A percentile compares a stretch with the other conserved stretches of the same genome.
Conservation (phyloP, 1,284 basidiomycete species). For the Microbotryum scabiosae region DNA sequence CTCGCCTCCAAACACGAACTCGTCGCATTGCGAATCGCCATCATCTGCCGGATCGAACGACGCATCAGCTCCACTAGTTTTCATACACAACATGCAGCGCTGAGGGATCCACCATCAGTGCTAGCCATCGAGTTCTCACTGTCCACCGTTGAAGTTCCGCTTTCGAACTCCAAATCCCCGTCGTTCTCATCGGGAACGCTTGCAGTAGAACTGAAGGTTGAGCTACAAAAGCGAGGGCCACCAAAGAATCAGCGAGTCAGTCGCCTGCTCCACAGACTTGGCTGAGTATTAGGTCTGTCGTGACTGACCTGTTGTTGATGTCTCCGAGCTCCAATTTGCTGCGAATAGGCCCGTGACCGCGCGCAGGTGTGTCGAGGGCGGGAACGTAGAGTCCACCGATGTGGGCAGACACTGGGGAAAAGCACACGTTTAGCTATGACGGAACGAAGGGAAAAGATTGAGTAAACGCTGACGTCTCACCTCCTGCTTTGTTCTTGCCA, state of each 20-base stretch:
- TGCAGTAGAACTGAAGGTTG: background rate
- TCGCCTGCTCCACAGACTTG: too few species aligned
- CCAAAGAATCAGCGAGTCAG: too few species aligned
- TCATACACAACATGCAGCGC: background rate
- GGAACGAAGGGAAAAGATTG: background rate
- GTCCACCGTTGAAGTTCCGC: background rate
- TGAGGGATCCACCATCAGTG: background rate
- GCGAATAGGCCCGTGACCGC: background rate
- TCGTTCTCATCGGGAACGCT: background rate
- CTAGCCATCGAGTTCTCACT: background rate
- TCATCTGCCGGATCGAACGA: constrained; percentile 1
- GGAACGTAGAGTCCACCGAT: constrained; percentile 10
- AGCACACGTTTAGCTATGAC: background rate
- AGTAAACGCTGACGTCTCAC: background rate
- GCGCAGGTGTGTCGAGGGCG: constrained; percentile 1
- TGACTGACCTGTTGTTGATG: too few species aligned
- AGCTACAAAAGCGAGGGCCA: too few species aligned
- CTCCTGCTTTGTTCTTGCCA: background rate
- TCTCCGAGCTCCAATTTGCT: too few species aligned
- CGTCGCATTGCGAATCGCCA: background rate
- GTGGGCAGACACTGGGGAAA: background rate
- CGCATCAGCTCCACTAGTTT: background rate
- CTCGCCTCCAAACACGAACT: background rate
- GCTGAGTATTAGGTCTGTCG: too few species aligned
- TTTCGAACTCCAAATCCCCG: background rate